Evolutionary conservation across 2,329 filamentous ascomycete species (phyloP), one percentile per base, ranked within the genome.

Genomic region (Aspergillus tubingensis): DNA sequence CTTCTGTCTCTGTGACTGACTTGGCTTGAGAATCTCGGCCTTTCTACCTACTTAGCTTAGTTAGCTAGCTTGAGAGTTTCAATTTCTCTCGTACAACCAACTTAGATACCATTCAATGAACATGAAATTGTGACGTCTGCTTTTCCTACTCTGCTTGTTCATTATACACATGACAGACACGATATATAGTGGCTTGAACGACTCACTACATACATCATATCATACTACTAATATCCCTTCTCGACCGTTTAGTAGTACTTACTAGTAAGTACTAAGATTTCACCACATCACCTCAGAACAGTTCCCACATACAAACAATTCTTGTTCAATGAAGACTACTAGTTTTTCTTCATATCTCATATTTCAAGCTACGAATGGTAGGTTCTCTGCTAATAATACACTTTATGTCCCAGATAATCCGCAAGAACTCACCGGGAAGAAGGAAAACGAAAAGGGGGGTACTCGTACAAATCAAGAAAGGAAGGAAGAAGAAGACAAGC

Each of bases 21-120:
- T 43, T 11, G 17, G 23, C 32, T 27, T 19, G 30, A n/a, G 30
- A 2, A 5, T 10, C 36, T 48, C 47, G 55, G 52, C n/a, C 17
- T 21, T 21, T 36, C 25, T 27, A 27, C 25, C n/a, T 36, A 13
- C 51, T 54, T 54, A 15, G 36, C 21, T 43, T 27, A 43, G n/a
- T 25, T 36, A 41, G 39, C 21, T 54, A 43, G 51, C 52, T 54
- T 25, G 25, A 43, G 52, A 52, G 17, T 43, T 30, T 30, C 25
- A 7, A 27, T 23, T 32, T 50, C 47, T 50, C 47, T 30, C 47
- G 3, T 43, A 54, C 36, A 36, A 36, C 11, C 32, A 36, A 13
- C 32, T 13, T 41, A 43, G 36, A 54, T 54, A 54, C 52, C 52
- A 54, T 43, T 54, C 36, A 44, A 54, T 43, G 32, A 36, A 36